phyloP scores from a whole-genome alignment of 371 early-diverging fungal genomes.

The Rhizomucor pusillus region DNA sequence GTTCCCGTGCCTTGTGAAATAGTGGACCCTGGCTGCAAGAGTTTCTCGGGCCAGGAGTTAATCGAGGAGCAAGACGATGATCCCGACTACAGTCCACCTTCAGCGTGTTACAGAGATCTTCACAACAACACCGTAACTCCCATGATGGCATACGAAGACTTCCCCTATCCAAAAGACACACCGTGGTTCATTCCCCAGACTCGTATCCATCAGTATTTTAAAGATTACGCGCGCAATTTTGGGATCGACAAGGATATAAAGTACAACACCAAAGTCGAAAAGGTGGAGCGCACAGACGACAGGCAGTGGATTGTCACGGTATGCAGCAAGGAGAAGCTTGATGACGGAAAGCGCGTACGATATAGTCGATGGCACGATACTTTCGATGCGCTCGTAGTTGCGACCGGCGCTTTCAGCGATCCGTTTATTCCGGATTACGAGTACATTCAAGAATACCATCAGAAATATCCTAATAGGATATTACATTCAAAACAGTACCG shows the following conservation, averaged over 20 bases:
- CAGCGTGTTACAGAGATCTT: slow-evolving; percentile 8
- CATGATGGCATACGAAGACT: slow-evolving; percentile 20
- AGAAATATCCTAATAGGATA: slow-evolving; percentile 21
- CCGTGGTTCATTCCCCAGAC: slow-evolving; percentile 31
- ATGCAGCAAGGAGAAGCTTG: slow-evolving; percentile 2
- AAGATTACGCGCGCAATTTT: slow-evolving; percentile 23
- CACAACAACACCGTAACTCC: slow-evolving; percentile 16
- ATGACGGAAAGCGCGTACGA: slow-evolving; percentile 11
- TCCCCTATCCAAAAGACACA: slow-evolving; percentile 20
- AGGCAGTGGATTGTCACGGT: slow-evolving; percentile 3
- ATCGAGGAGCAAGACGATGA: too few species aligned
- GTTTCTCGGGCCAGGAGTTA: too few species aligned
- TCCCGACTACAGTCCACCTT: slow-evolving; percentile 13
- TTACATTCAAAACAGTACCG: slow-evolving; percentile 39
- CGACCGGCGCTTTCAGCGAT: slow-evolving; percentile 31
- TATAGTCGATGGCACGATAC: slow-evolving; percentile 22
- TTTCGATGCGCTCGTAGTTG: slow-evolving; percentile 41
- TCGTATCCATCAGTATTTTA: slow-evolving; percentile 24
- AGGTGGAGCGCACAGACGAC: slow-evolving; percentile 11
- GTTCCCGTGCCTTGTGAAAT: too few species aligned
- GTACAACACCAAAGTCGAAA: slow-evolving; percentile 30
- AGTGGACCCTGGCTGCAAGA: too few species aligned
- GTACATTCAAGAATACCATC: slow-evolving; percentile 24
- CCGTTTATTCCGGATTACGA: slow-evolving; percentile 33
- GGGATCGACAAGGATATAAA: slow-evolving; percentile 23